A percentile compares a stretch with the other conserved stretches of the same genome.
Conservation (phyloP, 78 protist species). For the Dictyostelium firmibasis region DNA sequence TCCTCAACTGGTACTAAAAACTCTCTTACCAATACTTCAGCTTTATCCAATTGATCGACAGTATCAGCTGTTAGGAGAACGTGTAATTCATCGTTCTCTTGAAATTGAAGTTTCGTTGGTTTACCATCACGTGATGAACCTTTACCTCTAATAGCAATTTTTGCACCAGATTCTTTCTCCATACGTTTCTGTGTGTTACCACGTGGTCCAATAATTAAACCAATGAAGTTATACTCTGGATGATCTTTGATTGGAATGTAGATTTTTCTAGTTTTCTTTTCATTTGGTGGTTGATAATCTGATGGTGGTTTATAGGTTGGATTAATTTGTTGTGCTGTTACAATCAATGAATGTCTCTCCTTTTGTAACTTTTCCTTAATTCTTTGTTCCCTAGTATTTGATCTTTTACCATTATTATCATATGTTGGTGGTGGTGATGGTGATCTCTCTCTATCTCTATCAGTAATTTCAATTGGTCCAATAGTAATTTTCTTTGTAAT, state of each 20-base stretch:
- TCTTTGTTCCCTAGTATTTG: constrained; percentile 91
- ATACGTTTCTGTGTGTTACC: constrained; percentile 93
- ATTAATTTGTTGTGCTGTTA: constrained; percentile 16
- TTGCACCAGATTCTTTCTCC: constrained; percentile 92
- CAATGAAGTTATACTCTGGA: constrained; percentile 93
- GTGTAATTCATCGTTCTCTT: constrained; percentile 89
- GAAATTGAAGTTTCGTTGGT: constrained; percentile 18
- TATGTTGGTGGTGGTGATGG: constrained; percentile 92
- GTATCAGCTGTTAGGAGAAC: constrained; percentile 87
- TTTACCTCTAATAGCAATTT: constrained; percentile 91
- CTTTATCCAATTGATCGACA: constrained; percentile 80
- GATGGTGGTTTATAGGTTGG: constrained; percentile 85
- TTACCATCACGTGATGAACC: constrained; percentile 95
- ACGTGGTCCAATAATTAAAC: constrained; percentile 87
- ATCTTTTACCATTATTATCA: constrained; percentile 89
- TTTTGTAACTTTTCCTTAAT: constrained; percentile 52
- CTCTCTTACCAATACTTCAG: constrained; percentile 71
- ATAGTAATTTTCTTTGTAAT: constrained; percentile 64
- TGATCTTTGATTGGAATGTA: constrained; percentile 89
- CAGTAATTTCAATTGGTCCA: constrained; percentile 62
- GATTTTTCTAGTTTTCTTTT: constrained; percentile 83
- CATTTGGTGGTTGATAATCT: constrained; percentile 77
- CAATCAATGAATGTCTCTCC: constrained; percentile 81
- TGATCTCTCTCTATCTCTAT: constrained; percentile 77
- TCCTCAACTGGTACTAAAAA: constrained; percentile 89